Base-by-base conservation (phyloP, 2,329 filamentous ascomycete species). In the Hymenoscyphus salicellus region DNA sequence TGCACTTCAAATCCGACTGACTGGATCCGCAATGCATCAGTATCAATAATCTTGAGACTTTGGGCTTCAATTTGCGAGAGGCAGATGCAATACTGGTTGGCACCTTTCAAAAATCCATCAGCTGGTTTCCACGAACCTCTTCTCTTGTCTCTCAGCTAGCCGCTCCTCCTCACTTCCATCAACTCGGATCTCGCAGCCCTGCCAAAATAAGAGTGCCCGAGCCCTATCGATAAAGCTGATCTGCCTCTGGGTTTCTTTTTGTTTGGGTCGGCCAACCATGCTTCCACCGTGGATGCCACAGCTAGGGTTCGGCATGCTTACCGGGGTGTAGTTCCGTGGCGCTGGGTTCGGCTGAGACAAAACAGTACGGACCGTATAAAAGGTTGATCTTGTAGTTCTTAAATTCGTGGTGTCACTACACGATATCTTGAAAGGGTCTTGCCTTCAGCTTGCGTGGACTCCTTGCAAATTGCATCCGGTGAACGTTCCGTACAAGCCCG, bases 221-320 rank as follows among this genome's bases (percentile, higher is more conserved):
- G 55, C 28, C 55, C 36, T 43, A 20, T 36, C 33, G 36, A 41
- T 59, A 59, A 59, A 59, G 36, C 57, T 16, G 57, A 59, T 59
- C 57, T 28, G 26, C 57, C 57, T 59, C 57, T 28, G 57, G 57
- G 57, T 17, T 46, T 57, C 14, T 57, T 57, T 30, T 57, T 59
- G 20, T 23, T 28, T 41, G 57, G 57, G 57, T 43, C 33, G 33
- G n/a, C 57, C 57, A 59, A 33, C 30, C 55, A 58, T 38, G 26
- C 8, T 14, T 16, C 1, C 17, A 36, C 55, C 26, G 28, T 30
- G 55, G 20, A 17, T 57, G 20, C 32, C 28, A 57, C 28, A 14
- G 33, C 28, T 41, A 26, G 33, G 32, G 20, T 41, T 59, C 57
- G 57, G 57, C 32, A 59, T 38, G 57, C 23, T 23, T 26, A 17